These are phyloP conservation scores for Lactifluus piperatus DNA, from an alignment of 768 basidiomycete species.

Conservation along the genomic window DNA sequence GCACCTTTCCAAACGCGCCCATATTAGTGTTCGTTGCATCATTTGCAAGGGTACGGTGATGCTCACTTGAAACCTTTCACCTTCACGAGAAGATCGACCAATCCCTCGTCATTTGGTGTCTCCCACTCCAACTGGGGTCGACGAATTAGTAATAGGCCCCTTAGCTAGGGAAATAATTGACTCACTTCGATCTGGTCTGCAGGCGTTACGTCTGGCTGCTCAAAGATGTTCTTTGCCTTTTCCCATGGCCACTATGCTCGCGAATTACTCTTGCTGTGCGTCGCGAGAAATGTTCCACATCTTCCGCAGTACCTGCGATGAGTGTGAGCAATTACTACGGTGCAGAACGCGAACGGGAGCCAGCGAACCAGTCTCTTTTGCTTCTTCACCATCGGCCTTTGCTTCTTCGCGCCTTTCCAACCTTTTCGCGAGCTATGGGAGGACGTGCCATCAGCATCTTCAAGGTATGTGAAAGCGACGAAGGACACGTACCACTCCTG, in stretches of 20 bases:
- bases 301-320: slow-evolving; percentile 67
- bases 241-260: slow-evolving; percentile 98
- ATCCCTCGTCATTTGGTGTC: slow-evolving; percentile 83
- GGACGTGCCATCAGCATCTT: background rate
- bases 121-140: slow-evolving; percentile 81
- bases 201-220: slow-evolving; percentile 83
- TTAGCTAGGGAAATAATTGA: background rate
- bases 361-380: slow-evolving; percentile 75
- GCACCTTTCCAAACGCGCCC: slow-evolving; percentile 75
- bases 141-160: background rate
- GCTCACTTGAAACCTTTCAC: slow-evolving; percentile 95
- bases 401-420: slow-evolving; percentile 87
- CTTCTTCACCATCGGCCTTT: slow-evolving; percentile 90
- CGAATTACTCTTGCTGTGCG: slow-evolving; percentile 91
- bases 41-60: background rate
- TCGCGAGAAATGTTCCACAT: slow-evolving; percentile 82
- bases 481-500: slow-evolving; percentile 71
- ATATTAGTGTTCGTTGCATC: background rate
- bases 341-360: background rate
- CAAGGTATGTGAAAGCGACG: too few relatives aligned
- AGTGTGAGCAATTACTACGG: background rate
- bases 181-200: slow-evolving; percentile 78
- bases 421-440: slow-evolving; percentile 80
- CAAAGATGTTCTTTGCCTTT: slow-evolving; percentile 85
- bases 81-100: slow-evolving; percentile 85